Base-by-base conservation (phyloP, 768 basidiomycete species). In the Lactifluus subvellereus region DNA sequence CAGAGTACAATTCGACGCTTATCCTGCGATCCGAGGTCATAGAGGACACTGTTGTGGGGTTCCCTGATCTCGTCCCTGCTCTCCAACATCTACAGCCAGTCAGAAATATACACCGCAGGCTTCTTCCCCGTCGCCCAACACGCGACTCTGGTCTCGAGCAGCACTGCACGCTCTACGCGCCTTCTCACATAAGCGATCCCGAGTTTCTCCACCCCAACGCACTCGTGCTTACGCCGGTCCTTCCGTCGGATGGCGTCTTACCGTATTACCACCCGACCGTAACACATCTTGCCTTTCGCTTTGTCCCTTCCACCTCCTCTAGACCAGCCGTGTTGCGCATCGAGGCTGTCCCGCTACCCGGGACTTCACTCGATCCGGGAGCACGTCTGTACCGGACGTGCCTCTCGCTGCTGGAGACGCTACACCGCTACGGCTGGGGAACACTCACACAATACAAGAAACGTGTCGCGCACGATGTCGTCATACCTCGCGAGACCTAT, bases 181-280 rank as follows among this genome's bases (percentile, higher is more conserved):
- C 57, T 20, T 43, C n/a, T 57, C 67, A 13, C 47, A 57, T 67
- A 13, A 66, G 62, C 42, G 62, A 71, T 16, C 47, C 55, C 8
- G 48, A 35, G 10, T n/a, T 48, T 10, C 20, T 48, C 18, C 42
- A 32, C 69, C 78, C 16, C 13, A 73, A 70, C 45, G 70, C 73
- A 2, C 76, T 91, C 22, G 75, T 88, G 47, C 71, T 91, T 16
- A 88, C 82, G 0, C 88, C 89, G 0, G 77, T 89, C 56, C 53
- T 82, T 53, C 67, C 72, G 5, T 59, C 66, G 33, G 81, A 79
- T 7, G 73, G 72, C 3, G 59, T 76, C 1, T 74, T 97, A 2
- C 96, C 96, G 0, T 98, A 91, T 70, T 98, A 96, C 69, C 94
- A 98, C 69, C 96, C 96, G 0, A 69, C 86, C 1, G 91, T 96